phyloP scores from a whole-genome alignment of 139 green algal species.

The Klebsormidium nitens region DNA sequence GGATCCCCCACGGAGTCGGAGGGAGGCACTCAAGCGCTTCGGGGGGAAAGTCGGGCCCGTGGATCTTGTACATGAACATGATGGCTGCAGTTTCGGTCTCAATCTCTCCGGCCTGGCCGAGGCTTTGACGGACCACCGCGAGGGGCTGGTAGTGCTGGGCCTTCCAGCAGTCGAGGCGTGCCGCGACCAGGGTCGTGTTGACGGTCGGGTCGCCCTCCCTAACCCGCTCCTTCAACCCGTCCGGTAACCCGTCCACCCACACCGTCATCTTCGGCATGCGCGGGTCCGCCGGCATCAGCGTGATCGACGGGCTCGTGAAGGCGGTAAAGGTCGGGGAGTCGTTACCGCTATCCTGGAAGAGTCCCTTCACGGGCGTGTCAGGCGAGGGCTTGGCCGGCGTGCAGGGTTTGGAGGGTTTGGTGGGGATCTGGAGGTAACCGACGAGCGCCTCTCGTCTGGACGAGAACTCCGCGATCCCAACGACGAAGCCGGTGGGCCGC shows the following conservation, averaged over 20 bases:
- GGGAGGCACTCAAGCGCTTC: constrained; percentile 78
- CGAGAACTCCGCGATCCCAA: constrained; percentile 57
- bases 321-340: not conserved
- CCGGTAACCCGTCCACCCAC: constrained; percentile 9
- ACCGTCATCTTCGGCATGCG: constrained; percentile 54
- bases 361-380: not conserved
- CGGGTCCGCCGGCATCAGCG: constrained; percentile 56
- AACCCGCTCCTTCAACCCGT: constrained; percentile 33
- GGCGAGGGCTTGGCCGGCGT: not conserved
- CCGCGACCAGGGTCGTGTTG: constrained; percentile 6
- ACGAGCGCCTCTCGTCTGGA: constrained; percentile 59
- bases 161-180: constrained; percentile 13
- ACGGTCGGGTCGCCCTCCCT: constrained; percentile 16
- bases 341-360: too few species aligned
- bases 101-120: constrained; percentile 66
- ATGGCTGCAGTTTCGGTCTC: constrained; percentile 62
- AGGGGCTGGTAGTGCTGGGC: constrained; percentile 16
- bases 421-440: constrained; percentile 55
- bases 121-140: constrained; percentile 38
- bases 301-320: not conserved
- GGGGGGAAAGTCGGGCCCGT: constrained; percentile 29
- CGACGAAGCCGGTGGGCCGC: constrained; percentile 54
- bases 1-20: constrained; percentile 64
- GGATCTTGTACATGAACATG: constrained; percentile 26
- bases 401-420: not conserved